phyloP scores from a whole-genome alignment of 768 basidiomycete species.

The Mycena vitilis region DNA sequence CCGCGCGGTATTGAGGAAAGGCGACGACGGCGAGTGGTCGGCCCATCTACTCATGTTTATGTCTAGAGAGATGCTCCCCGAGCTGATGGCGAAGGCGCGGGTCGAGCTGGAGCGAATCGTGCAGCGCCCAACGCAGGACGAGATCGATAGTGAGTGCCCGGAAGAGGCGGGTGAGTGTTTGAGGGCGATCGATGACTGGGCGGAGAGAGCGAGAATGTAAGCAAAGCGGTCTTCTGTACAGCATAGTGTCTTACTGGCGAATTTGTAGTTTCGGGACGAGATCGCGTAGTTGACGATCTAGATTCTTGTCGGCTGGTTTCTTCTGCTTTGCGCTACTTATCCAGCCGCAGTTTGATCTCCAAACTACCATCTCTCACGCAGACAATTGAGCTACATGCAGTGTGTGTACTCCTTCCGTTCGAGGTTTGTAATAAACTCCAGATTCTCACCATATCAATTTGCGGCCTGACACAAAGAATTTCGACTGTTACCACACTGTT shows the following conservation, averaged over 20 bases:
- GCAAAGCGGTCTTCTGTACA: neutral
- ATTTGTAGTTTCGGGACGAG: too few relatives aligned
- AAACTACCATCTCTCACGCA: too few relatives aligned
- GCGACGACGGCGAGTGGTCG: constrained; percentile 22
- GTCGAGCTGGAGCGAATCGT: constrained; percentile 18
- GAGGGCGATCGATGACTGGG: constrained; percentile 9
- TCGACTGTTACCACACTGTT: too few relatives aligned
- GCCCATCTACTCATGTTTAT: neutral
- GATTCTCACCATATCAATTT: too few relatives aligned
- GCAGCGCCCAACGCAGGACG: constrained; percentile 13
- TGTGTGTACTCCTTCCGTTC: too few relatives aligned
- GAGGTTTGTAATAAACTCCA: too few relatives aligned
- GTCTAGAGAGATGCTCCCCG: neutral
- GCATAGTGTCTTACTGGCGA: neutral
- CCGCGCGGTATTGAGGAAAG: constrained; percentile 10
- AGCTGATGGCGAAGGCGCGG: neutral
- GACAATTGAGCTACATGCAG: too few relatives aligned
- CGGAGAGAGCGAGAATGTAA: neutral
- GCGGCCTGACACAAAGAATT: too few relatives aligned
- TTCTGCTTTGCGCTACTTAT: too few relatives aligned
- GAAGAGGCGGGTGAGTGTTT: constrained; percentile 7
- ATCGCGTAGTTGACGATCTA: too few relatives aligned
- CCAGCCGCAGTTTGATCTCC: too few relatives aligned
- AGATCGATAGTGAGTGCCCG: constrained; percentile 3
- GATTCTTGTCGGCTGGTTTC: too few relatives aligned